Percentiles rank a stretch among this genome's conserved stretches.
Conservation (phyloP, 163 green algal genomes). For the Coccomyxa subellipsoidea region DNA sequence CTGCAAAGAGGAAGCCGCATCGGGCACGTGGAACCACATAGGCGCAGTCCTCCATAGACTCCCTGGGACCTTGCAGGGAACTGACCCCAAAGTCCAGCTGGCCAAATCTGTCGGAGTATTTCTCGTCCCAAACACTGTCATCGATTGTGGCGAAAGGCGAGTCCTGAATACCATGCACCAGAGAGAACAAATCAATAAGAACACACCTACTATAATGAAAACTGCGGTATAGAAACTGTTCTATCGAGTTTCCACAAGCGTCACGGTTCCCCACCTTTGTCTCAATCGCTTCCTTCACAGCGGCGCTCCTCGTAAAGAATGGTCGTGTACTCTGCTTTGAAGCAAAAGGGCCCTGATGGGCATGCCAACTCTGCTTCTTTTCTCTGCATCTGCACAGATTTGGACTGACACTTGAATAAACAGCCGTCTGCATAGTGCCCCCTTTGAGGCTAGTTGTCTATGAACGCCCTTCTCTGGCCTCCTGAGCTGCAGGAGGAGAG, state of each 20-base stretch:
- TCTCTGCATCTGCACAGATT: neutral
- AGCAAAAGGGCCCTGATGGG: neutral
- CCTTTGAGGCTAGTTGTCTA: neutral
- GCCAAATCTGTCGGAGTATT: slow-evolving; percentile 21
- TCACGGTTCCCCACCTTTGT: neutral
- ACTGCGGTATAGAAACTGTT: too few relatives aligned
- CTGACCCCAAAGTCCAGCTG: slow-evolving; percentile 16
- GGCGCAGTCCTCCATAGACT: slow-evolving; percentile 65
- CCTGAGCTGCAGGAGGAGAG: neutral
- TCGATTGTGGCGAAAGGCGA: slow-evolving; percentile 15
- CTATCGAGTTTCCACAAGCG: neutral
- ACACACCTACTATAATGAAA: too few relatives aligned
- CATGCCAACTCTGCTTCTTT: neutral
- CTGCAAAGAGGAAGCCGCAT: slow-evolving; percentile 50
- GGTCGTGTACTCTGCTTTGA: neutral
- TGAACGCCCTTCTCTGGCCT: neutral
- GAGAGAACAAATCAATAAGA: too few relatives aligned
- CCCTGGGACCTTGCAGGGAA: slow-evolving; percentile 48
- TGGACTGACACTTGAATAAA: neutral
- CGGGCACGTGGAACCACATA: slow-evolving; percentile 31
- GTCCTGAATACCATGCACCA: neutral
- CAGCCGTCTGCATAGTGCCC: neutral
- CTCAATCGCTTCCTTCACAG: neutral
- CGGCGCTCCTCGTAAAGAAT: neutral
- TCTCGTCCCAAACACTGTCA: slow-evolving; percentile 25